Base-by-base conservation (phyloP, 2,329 filamentous ascomycete species). In the Epichloe elymi region DNA sequence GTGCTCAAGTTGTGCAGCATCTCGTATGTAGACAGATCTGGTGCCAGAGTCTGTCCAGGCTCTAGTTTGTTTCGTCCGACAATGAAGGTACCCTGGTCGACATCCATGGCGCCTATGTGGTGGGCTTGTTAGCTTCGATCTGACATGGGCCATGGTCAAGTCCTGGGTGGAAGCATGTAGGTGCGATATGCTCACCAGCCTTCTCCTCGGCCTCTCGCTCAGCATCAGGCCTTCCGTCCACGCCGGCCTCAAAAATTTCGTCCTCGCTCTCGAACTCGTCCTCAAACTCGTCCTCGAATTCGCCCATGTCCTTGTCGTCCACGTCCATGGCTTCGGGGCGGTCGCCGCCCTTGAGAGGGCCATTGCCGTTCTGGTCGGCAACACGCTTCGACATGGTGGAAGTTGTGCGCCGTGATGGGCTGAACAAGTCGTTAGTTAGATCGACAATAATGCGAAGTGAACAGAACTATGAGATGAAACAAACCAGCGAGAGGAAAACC, bases 271-370 rank as follows among this genome's bases (percentile, higher is more conserved):
- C 90, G 59, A 86, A 91, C 64, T 91, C 87, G 61, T 91, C 87
- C 68, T 91, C 88, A 59, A 91, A 96, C 64, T 97, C 91, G 70
- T 96, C 93, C 64, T 95, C 93, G 56, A 94, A 97, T 59, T 97
- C 86, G 63, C 81, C 80, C 74, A 84, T 82, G 26, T 80, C 80
- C 63, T 73, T 72, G 56, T 71, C 65, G 56, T 86, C 80, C 49
- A 86, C 76, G 53, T 85, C 85, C 76, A 80, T 80, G 54, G 77
- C 73, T 55, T 82, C 79, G 5, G 78, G 79, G 38, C 80, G 76
- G 20, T 75, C 74, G 48, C 80, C 78, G 52, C 74, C 74, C 68
- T 84, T 84, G 58, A 83, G 72, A 26, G 78, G 72, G 36, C 65
- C 64, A 38, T 71, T 68, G 44, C 67, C 70, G 39, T 70, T 66